These are phyloP conservation scores for Acanthamoeba royreba DNA, from an alignment of 208 protist genomes.

Conservation along the genomic window DNA sequence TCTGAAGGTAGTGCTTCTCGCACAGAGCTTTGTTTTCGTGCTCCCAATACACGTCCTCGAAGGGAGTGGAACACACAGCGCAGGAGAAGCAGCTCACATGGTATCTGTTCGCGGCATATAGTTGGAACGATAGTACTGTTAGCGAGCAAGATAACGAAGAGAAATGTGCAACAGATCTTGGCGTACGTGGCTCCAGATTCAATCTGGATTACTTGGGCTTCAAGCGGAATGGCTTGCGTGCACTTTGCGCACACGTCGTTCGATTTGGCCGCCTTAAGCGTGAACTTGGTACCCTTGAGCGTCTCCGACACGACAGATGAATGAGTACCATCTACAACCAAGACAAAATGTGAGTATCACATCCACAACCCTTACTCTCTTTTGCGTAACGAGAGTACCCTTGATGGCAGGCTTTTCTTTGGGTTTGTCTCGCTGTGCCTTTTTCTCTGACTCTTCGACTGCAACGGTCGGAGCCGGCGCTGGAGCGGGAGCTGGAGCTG, in stretches of 20 bases:
- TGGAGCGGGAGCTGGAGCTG: background rate
- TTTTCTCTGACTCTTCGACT: conserved; percentile 10
- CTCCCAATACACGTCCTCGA: conserved; percentile 36
- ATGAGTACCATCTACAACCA: background rate
- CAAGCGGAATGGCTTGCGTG: background rate
- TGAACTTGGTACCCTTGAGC: background rate
- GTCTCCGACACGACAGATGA: background rate
- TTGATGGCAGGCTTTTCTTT: conserved; percentile 30
- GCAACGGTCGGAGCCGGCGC: background rate
- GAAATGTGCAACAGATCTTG: background rate
- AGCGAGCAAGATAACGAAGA: background rate
- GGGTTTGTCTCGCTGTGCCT: background rate
- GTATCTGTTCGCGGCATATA: background rate
- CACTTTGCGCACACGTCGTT: background rate
- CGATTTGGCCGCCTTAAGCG: background rate
- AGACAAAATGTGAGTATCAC: too few relatives aligned
- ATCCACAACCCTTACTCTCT: background rate
- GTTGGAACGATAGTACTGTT: background rate
- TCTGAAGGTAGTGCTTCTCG: conserved; percentile 26
- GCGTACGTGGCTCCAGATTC: background rate
- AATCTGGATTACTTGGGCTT: background rate
- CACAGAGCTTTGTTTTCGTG: background rate
- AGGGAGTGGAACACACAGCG: background rate
- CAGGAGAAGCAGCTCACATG: conserved; percentile 28
- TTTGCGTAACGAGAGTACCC: background rate